A percentile compares a stretch with the other conserved stretches of the same genome.
Evolutionary conservation across 345 rosid genomes (phyloP).

Genomic region (Aquilaria malaccensis): DNA sequence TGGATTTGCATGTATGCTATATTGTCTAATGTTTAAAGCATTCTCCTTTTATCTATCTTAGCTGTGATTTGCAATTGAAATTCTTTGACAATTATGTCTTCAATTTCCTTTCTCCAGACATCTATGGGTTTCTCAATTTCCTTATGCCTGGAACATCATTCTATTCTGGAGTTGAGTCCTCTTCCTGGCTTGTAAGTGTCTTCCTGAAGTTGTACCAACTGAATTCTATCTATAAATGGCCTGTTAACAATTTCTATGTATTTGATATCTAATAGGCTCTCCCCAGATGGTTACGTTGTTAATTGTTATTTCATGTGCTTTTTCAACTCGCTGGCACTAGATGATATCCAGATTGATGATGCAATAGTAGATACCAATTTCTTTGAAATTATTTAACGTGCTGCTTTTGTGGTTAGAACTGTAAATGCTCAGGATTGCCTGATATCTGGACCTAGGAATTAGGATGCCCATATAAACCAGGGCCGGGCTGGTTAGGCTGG

Average conservation of each 20-base stretch:
- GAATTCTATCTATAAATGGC: background rate
- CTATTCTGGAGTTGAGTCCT: slow-evolving; percentile 68
- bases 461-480: too few species aligned
- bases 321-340: slow-evolving; percentile 11
- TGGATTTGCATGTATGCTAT: slow-evolving; percentile 79
- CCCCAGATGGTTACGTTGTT: background rate
- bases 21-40: slow-evolving; percentile 7
- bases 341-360: background rate
- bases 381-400: too few species aligned
- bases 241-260: slow-evolving; percentile 9
- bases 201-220: slow-evolving; percentile 1
- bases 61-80: slow-evolving; percentile 3
- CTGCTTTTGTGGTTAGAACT: too few species aligned
- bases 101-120: slow-evolving; percentile 42
- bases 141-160: slow-evolving; percentile 84
- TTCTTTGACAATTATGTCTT: slow-evolving; percentile 2
- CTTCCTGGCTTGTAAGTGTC: slow-evolving; percentile 79
- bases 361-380: too few species aligned
- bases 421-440: too few species aligned
- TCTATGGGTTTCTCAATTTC: slow-evolving; percentile 72
- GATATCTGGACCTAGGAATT: too few species aligned
- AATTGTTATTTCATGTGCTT: slow-evolving; percentile 1
- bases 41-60: slow-evolving; percentile 9
- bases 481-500: too few species aligned
- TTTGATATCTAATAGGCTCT: background rate